Conservation (phyloP, 495 filamentous ascomycete species). For the Lasiosphaeris hirsuta region DNA sequence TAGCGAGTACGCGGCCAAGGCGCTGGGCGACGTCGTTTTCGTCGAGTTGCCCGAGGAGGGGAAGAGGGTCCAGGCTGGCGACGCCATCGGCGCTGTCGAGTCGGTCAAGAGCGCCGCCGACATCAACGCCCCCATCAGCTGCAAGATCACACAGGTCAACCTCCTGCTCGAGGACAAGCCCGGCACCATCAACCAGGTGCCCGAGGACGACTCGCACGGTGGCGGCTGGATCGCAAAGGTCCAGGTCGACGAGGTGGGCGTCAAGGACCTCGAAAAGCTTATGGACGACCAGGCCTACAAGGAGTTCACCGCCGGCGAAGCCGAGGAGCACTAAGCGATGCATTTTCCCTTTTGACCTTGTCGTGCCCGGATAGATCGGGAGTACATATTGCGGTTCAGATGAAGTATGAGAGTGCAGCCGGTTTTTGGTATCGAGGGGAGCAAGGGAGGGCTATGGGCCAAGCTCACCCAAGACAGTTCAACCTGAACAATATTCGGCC, state of each 20-base stretch:
- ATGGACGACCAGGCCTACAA: conserved; percentile 74
- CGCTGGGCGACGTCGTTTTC: conserved; percentile 93
- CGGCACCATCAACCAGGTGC: conserved; percentile 76
- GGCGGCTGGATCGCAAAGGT: conserved; percentile 94
- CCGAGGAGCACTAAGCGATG: conserved; percentile 20
- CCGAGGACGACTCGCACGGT: conserved; percentile 63
- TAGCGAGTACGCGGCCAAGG: conserved; percentile 81
- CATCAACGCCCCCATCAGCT: conserved; percentile 82
- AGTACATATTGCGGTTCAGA: background rate
- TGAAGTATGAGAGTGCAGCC: background rate
- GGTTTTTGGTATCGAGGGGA: background rate
- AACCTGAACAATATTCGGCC: conserved; percentile 32
- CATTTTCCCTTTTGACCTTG: no score
- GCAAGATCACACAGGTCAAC: conserved; percentile 72
- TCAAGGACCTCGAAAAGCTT: conserved; percentile 66
- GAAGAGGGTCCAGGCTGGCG: conserved; percentile 62
- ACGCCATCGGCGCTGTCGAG: conserved; percentile 89
- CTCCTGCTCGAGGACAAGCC: conserved; percentile 74
- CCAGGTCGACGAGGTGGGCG: conserved; percentile 58
- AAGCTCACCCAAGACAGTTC: conserved; percentile 28
- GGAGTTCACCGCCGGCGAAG: conserved; percentile 52
- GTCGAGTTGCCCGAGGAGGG: conserved; percentile 79
- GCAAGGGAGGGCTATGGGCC: background rate
- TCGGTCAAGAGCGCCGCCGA: conserved; percentile 97
- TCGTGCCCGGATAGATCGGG: no score